Conservation (phyloP, 75 land plant genomes). For the Cupressus sempervirens region DNA sequence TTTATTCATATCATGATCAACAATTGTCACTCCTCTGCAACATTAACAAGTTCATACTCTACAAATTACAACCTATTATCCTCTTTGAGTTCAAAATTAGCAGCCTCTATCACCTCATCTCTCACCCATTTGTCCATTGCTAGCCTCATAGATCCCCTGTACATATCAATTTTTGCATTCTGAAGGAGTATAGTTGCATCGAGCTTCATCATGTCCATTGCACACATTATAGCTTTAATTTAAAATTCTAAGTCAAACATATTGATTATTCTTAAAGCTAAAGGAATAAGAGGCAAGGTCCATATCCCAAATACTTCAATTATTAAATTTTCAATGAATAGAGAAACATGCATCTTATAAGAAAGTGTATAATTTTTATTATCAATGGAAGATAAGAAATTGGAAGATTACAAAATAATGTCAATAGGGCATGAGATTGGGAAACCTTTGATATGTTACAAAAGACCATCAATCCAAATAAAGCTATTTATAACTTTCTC, state of each 20-base stretch:
- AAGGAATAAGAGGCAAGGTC: background rate
- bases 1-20: background rate
- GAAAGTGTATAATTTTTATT: background rate
- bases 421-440: background rate
- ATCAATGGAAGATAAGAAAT: background rate
- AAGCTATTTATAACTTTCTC: background rate
- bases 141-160: conserved; percentile 83
- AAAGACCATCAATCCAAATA: background rate
- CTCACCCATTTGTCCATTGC: conserved; percentile 79
- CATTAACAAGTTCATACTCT: conserved; percentile 42
- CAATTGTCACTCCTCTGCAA: conserved; percentile 23
- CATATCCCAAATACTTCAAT: background rate
- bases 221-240: background rate
- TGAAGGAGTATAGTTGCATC: conserved; percentile 54
- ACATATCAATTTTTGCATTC: conserved; percentile 89
- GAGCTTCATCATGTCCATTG: conserved; percentile 73
- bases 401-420: background rate
- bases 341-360: background rate
- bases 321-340: background rate
- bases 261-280: background rate
- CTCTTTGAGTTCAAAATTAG: conserved; percentile 31
- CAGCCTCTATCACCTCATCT: conserved; percentile 59
- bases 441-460: background rate
- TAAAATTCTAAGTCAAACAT: background rate
- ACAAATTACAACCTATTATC: conserved; percentile 42